Conservation (phyloP, 768 basidiomycete genomes). For the Collybiopsis confluens region DNA sequence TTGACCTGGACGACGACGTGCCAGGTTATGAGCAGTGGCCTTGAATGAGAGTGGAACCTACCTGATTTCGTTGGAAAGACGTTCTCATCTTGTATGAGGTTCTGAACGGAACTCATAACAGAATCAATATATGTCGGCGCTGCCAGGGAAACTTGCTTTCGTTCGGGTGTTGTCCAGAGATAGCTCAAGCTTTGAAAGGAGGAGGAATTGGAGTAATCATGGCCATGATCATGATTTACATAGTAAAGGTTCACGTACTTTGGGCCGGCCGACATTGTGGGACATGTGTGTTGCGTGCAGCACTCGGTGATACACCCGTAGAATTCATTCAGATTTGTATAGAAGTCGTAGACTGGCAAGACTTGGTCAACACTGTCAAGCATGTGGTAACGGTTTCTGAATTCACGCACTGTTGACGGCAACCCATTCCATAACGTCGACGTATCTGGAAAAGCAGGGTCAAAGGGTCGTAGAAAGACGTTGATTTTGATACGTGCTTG, state of each 20-base stretch:
- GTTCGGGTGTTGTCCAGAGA: constrained; percentile 90
- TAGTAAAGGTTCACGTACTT: constrained; percentile 72
- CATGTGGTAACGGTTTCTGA: neutral
- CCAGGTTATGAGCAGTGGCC: neutral
- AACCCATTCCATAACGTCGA: constrained; percentile 96
- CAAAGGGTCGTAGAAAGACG: neutral
- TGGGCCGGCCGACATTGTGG: constrained; percentile 86
- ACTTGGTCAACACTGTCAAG: neutral
- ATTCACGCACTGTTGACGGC: constrained; percentile 79
- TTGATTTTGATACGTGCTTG: constrained; percentile 33
- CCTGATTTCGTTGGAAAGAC: constrained; percentile 96
- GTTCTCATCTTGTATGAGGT: constrained; percentile 88
- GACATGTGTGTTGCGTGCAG: constrained; percentile 87
- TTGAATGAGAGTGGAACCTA: constrained; percentile 27
- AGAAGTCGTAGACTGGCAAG: constrained; percentile 87
- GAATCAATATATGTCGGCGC: constrained; percentile 98
- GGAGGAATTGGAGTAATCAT: no score
- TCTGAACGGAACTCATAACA: constrained; percentile 96
- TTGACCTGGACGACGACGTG: constrained; percentile 48
- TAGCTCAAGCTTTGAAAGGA: constrained; percentile 72
- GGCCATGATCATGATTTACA: no score
- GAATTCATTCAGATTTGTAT: constrained; percentile 94
- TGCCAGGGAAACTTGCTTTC: constrained; percentile 81
- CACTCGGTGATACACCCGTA: constrained; percentile 92
- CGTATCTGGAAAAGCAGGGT: constrained; percentile 38